Evolutionary conservation across 345 rosid species (phyloP), one percentile per base, ranked within the genome.

Genomic region (Tarenaya hassleriana): DNA sequence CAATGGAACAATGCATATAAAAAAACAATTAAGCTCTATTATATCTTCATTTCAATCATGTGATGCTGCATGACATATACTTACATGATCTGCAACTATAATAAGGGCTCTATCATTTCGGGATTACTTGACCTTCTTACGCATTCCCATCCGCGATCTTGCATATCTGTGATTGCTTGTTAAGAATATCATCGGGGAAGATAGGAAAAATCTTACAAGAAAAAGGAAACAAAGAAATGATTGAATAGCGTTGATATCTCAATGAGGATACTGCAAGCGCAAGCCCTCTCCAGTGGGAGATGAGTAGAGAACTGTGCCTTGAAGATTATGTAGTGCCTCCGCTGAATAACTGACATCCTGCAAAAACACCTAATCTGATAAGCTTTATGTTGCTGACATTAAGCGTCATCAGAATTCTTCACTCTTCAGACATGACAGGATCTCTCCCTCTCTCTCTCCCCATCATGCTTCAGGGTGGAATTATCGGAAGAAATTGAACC

Each of bases 91-190:
- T n/a, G n/a, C n/a, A n/a, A n/a, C n/a, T n/a, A n/a, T 18, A 49
- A 31, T 50, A 33, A 42, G 41, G 50, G 63, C 41, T 31, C 34
- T 18, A 41, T 16, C 7, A 49, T 9, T 3, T 43, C 24, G 13
- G 41, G 18, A 41, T 19, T 35, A 42, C 42, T 5, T 18, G 27
- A 19, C 52, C 53, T 86, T 81, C 69, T 79, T 70, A 27, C 89
- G 79, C 89, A 75, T 80, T 41, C 95, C 85, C 92, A 84, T 84
- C 47, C 89, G 71, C 16, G 97, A 86, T 63, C 75, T 84, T 12
- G 97, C 97, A 44, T 69, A 87, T 72, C 95, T 86, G 52, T 29
- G 33, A 61, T 53, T 63, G 66, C 52, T 47, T 4, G 41, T 76
- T 72, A 82, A 88, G 84, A 44, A 4, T 1, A 7, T 43, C 19